phyloP scores from a whole-genome alignment of 352 stramenopile genomes.

The Globisporangium uncinulatum region DNA sequence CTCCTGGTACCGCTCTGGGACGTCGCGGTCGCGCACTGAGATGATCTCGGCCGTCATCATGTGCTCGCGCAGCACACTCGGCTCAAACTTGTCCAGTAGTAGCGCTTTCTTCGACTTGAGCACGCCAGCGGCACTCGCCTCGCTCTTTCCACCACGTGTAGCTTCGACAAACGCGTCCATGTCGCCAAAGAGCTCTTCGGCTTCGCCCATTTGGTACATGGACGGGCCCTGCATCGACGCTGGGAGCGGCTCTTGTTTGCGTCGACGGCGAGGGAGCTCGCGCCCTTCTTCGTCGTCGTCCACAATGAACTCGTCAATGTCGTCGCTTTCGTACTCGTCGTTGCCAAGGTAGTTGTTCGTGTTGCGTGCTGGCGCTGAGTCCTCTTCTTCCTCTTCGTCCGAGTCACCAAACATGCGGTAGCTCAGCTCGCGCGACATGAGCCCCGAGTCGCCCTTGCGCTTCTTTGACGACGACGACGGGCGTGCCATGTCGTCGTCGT shows the following conservation, averaged over 20 bases:
- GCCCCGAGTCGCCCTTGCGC: conserved; percentile 63
- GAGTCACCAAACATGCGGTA: conserved; percentile 89
- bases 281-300: conserved; percentile 86
- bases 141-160: conserved; percentile 38
- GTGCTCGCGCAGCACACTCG: conserved; percentile 81
- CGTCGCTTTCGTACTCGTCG: conserved; percentile 87
- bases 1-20: conserved; percentile 76
- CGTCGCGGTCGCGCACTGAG: conserved; percentile 71
- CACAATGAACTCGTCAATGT: conserved; percentile 89
- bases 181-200: conserved; percentile 86
- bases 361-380: conserved; percentile 51
- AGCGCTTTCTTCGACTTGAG: conserved; percentile 78
- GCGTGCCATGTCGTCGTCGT: conserved; percentile 57
- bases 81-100: conserved; percentile 85
- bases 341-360: conserved; percentile 83
- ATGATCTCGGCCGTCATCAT: conserved; percentile 87
- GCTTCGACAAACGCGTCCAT: conserved; percentile 87
- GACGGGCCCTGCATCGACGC: conserved; percentile 82
- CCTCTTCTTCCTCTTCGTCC: conserved; percentile 85
- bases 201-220: conserved; percentile 88
- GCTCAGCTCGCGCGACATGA: conserved; percentile 84
- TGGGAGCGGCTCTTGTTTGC: conserved; percentile 67
- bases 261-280: conserved; percentile 61
- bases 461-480: conserved; percentile 47
- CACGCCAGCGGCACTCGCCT: conserved; percentile 9